Evolutionary conservation across 495 filamentous ascomycete species (phyloP).

Genomic region (Talaromyces proteolyticus): DNA sequence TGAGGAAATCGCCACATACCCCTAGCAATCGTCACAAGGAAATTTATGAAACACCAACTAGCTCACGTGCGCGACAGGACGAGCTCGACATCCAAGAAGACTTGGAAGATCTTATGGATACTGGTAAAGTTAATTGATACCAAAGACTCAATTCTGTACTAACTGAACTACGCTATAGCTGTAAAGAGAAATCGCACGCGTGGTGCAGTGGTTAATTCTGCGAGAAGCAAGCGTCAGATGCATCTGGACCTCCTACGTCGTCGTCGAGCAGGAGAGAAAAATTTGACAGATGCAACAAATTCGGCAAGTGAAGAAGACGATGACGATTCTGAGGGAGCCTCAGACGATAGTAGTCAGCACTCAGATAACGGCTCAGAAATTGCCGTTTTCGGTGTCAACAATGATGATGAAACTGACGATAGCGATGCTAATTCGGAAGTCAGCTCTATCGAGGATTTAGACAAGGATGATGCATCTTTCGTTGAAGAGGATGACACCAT

Average conservation of each 20-base stretch:
- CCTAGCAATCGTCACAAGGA: constrained; percentile 7
- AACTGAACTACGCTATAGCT: constrained; percentile 16
- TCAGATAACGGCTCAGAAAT: constrained; percentile 5
- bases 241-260: constrained; percentile 50
- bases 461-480: constrained; percentile 67
- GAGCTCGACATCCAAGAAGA: constrained; percentile 38
- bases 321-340: constrained; percentile 7
- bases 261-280: constrained; percentile 51
- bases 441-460: constrained; percentile 33
- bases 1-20: constrained; percentile 1
- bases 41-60: not conserved
- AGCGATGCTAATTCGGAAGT: constrained; percentile 31
- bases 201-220: constrained; percentile 28
- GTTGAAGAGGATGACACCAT: constrained; percentile 60
- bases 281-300: constrained; percentile 22
- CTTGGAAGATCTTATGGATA: constrained; percentile 37
- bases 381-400: constrained; percentile 1
- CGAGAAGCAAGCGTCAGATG: constrained; percentile 36
- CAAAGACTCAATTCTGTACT: not conserved
- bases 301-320: constrained; percentile 14
- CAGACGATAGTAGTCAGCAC: not conserved
- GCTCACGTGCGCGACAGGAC: constrained; percentile 15
- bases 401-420: constrained; percentile 12
- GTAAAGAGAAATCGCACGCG: constrained; percentile 37
- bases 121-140: constrained; percentile 19